Base-by-base conservation (phyloP, 257 asterid genomes). In the Galeopsis tetrahit region DNA sequence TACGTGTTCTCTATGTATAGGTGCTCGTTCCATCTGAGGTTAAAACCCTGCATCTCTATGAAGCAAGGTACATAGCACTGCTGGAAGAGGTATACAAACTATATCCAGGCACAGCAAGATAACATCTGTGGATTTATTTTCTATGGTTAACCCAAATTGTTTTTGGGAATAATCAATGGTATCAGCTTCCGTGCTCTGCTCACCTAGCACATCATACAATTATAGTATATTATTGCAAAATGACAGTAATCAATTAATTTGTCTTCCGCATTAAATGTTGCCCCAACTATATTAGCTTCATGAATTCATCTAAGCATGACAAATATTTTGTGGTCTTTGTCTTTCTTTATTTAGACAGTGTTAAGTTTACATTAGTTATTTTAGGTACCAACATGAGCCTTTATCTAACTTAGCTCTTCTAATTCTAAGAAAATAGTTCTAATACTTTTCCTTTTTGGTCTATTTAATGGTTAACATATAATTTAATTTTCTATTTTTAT, bases 11-110 rank as follows among this genome's bases (percentile, higher is more conserved):
- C 79, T 85, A 86, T 65, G 58, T 77, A n/a, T 28, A 89, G 96
- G 95, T 85, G 64, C 84, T 91, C 56, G 81, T 89, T 79, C 97
- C 97, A 40, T 89, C 90, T 3, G 97, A 91, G 85, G 83, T 77
- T 17, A 91, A 87, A 80, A 85, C 83, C 49, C 88, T 91, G 58
- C 96, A 91, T 78, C 80, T 89, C 31, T 89, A 84, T 51, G 97
- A 91, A 84, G 95, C 97, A 74, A 87, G 96, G 87, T 91, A 86
- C 75, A 75, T 91, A 75, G 87, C 93, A 3, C 78, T 91, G 76
- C 92, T 91, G 68, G 96, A 91, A 82, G 91, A 91, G 96, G 96
- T 87, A 80, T 34, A 34, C 4, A 59, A 69, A n/a, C 52, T 72
- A 32, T 34, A 58, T 65, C n/a, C 59, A 8, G 56, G 35, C 68